Evolutionary conservation across 1,139 yeast species (phyloP).

Genomic region (Geotrichum aggregatum): DNA sequence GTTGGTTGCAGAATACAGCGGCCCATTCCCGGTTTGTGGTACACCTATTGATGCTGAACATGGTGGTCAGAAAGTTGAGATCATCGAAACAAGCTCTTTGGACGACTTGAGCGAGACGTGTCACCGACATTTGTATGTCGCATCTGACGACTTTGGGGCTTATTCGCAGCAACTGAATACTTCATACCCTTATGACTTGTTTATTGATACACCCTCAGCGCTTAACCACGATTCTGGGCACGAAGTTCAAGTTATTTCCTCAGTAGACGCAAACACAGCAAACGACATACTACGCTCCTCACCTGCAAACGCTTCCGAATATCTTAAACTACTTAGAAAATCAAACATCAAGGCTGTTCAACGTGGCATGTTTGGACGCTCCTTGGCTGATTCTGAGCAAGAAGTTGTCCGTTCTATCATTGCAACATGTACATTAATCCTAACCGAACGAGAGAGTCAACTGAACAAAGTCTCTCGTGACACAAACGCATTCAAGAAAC

Average conservation of each 20-base stretch:
- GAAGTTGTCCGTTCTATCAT: constrained; percentile 26
- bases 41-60: no score
- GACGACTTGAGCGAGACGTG: no score
- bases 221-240: neutral
- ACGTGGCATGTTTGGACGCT: constrained; percentile 16
- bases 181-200: constrained; percentile 9
- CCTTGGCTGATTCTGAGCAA: neutral
- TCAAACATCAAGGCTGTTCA: constrained; percentile 32
- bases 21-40: constrained; percentile 35
- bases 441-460: constrained; percentile 23
- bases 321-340: constrained; percentile 26
- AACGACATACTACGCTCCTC: constrained; percentile 31
- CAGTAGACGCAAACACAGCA: constrained; percentile 31
- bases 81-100: constrained; percentile 4
- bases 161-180: neutral
- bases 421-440: constrained; percentile 29
- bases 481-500: constrained; percentile 23
- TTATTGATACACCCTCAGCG: constrained; percentile 3
- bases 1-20: constrained; percentile 36
- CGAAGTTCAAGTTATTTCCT: constrained; percentile 21
- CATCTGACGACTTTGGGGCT: constrained; percentile 5
- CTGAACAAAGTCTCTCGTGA: constrained; percentile 19
- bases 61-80: constrained; percentile 9
- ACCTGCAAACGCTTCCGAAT: constrained; percentile 33
- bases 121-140: constrained; percentile 6